phyloP scores from a whole-genome alignment of 140 eudicot genomes.

The Erigeron philadelphicus region DNA sequence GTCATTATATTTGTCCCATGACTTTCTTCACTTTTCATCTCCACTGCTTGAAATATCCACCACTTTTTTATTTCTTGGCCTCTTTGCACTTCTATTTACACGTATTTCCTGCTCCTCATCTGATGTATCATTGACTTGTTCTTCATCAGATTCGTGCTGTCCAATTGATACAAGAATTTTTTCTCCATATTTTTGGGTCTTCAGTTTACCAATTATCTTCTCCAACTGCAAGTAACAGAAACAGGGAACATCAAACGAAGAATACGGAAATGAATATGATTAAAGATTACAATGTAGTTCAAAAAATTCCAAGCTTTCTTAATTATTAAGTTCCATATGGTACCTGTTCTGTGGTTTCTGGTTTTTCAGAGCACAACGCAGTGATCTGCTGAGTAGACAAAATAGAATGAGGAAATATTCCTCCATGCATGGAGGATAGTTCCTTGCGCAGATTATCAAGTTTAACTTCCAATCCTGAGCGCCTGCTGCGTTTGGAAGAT shows the following conservation, averaged over 20 bases:
- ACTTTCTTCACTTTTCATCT: constrained; percentile 46
- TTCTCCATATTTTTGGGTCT: constrained; percentile 65
- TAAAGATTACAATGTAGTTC: neutral
- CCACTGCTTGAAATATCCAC: constrained; percentile 74
- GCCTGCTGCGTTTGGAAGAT: constrained; percentile 50
- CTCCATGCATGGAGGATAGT: constrained; percentile 68
- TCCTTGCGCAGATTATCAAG: constrained; percentile 84
- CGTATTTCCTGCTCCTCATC: constrained; percentile 28
- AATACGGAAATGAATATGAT: neutral
- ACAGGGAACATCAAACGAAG: neutral
- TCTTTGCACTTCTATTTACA: constrained; percentile 43
- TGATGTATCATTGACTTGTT: constrained; percentile 32
- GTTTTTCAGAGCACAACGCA: constrained; percentile 53
- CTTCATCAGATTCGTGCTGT: constrained; percentile 33
- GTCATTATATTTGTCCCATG: neutral
- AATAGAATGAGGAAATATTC: constrained; percentile 91
- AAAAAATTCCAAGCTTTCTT: neutral
- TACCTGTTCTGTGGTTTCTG: constrained; percentile 62
- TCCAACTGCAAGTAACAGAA: constrained; percentile 58
- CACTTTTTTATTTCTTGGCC: constrained; percentile 44
- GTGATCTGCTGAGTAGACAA: constrained; percentile 81
- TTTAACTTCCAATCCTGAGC: constrained; percentile 57
- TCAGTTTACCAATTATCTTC: constrained; percentile 81
- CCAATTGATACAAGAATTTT: constrained; percentile 65
- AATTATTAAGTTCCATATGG: neutral